phyloP scores from a whole-genome alignment of 768 basidiomycete species.

The Tubosaeta sp. region DNA sequence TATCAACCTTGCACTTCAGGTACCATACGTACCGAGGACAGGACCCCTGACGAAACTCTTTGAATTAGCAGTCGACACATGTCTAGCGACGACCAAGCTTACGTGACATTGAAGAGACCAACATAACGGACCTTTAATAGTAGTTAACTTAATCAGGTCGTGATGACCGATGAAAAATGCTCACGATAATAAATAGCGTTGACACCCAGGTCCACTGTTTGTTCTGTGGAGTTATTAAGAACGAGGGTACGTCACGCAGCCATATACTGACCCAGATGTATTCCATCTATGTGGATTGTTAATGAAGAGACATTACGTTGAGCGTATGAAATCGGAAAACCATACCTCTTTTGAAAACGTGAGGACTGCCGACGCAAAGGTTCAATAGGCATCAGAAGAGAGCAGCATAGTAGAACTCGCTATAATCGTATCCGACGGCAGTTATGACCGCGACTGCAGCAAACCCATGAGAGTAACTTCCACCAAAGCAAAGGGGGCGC shows the following conservation, averaged over 20 bases:
- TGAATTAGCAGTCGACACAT: too few relatives aligned
- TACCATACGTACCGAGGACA: too few relatives aligned
- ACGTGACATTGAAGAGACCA: too few relatives aligned
- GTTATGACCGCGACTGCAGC: neutral
- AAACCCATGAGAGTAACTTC: neutral
- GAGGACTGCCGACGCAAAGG: neutral
- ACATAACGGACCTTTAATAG: too few relatives aligned
- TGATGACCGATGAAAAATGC: too few relatives aligned
- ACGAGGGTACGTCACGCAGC: neutral
- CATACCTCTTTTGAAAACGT: constrained; percentile 3
- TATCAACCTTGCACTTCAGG: too few relatives aligned
- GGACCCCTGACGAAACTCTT: too few relatives aligned
- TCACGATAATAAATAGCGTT: neutral
- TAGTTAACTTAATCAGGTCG: too few relatives aligned
- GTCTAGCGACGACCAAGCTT: too few relatives aligned
- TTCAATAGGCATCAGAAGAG: neutral
- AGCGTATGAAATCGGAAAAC: neutral
- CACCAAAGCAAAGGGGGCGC: neutral
- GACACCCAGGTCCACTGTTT: neutral
- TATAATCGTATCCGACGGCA: neutral
- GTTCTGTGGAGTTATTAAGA: neutral
- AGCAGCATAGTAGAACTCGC: neutral
- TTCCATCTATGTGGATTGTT: neutral
- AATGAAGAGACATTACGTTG: too few relatives aligned
- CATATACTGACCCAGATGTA: neutral